Evolutionary conservation across 31 red algal genomes (phyloP).

Genomic region (Asparagopsis taxiformis): DNA sequence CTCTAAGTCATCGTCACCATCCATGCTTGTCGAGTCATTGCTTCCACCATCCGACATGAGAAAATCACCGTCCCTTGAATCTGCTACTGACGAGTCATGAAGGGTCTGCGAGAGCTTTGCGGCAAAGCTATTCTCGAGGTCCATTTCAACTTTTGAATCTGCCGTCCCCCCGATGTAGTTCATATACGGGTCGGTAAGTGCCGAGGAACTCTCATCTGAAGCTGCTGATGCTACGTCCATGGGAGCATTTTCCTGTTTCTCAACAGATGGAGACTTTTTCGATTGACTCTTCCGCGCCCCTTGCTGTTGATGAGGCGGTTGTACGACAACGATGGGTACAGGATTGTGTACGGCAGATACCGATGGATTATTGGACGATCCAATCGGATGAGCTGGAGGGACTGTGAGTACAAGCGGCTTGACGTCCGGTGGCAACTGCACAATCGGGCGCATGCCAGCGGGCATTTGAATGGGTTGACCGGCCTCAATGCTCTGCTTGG

Average conservation of each 20-base stretch:
- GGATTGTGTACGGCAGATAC: no score
- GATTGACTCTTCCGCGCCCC: no score
- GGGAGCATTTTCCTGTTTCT: background rate
- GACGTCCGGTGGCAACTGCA: conserved; percentile 7
- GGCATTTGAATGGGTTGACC: conserved; percentile 34
- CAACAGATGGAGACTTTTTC: no score
- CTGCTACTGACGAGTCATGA: background rate
- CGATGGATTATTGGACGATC: conserved; percentile 12
- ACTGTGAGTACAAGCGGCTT: conserved; percentile 1
- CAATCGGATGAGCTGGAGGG: conserved; percentile 8
- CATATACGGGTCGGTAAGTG: conserved; percentile 23
- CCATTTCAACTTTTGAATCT: conserved; percentile 14
- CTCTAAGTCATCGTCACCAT: conserved; percentile 24
- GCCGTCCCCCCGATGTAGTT: conserved; percentile 24
- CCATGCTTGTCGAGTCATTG: conserved; percentile 11
- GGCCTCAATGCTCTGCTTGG: conserved; percentile 29
- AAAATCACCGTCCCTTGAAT: conserved; percentile 1
- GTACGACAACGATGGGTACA: no score
- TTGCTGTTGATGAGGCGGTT: no score
- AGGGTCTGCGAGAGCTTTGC: conserved; percentile 14
- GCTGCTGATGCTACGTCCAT: conserved; percentile 1
- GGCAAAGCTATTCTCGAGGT: conserved; percentile 16
- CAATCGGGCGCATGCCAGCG: conserved; percentile 22
- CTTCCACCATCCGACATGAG: conserved; percentile 16
- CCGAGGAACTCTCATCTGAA: conserved; percentile 6